phyloP scores from a whole-genome alignment of 202 grass and related monocot genomes.

The Hordeum pubiflorum region DNA sequence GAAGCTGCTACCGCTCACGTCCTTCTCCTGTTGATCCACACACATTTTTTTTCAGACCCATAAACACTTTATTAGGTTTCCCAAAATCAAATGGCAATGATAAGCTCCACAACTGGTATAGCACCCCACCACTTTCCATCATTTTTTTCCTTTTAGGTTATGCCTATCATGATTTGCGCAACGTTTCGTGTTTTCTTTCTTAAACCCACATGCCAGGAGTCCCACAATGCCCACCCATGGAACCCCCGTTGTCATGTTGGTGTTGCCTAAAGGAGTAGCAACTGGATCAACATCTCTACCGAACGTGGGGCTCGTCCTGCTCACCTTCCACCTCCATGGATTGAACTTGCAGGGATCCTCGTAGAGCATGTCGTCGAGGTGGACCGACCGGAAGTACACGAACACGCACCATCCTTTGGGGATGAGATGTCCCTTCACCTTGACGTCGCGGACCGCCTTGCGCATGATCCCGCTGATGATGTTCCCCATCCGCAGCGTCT shows the following conservation, averaged over 20 bases:
- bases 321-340: slow-evolving; percentile 99
- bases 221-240: slow-evolving; percentile 32
- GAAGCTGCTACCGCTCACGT: slow-evolving; percentile 68
- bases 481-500: slow-evolving; percentile 79
- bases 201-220: slow-evolving; percentile 34
- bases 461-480: slow-evolving; percentile 97
- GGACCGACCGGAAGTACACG: slow-evolving; percentile 85
- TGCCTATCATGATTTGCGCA: no score
- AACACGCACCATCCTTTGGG: slow-evolving; percentile 95
- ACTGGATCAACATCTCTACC: slow-evolving; percentile 38
- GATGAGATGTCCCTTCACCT: slow-evolving; percentile 89
- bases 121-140: background rate
- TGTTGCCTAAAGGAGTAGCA: slow-evolving; percentile 45
- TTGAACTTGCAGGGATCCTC: slow-evolving; percentile 76
- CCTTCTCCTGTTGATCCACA: slow-evolving; percentile 61
- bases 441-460: slow-evolving; percentile 68
- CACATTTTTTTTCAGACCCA: slow-evolving; percentile 10
- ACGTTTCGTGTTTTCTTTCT: no score
- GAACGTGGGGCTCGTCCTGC: slow-evolving; percentile 21
- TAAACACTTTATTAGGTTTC: slow-evolving; percentile 30
- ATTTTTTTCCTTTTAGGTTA: background rate
- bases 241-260: slow-evolving; percentile 14
- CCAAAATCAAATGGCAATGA: slow-evolving; percentile 25
- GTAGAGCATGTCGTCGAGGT: slow-evolving; percentile 64
- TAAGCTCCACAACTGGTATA: background rate